A percentile compares a stretch with the other conserved stretches of the same genome.
These are phyloP conservation scores for Arthrobotrys sphaeroides DNA, from an alignment of 2,329 filamentous ascomycete species.

Conservation along the genomic window DNA sequence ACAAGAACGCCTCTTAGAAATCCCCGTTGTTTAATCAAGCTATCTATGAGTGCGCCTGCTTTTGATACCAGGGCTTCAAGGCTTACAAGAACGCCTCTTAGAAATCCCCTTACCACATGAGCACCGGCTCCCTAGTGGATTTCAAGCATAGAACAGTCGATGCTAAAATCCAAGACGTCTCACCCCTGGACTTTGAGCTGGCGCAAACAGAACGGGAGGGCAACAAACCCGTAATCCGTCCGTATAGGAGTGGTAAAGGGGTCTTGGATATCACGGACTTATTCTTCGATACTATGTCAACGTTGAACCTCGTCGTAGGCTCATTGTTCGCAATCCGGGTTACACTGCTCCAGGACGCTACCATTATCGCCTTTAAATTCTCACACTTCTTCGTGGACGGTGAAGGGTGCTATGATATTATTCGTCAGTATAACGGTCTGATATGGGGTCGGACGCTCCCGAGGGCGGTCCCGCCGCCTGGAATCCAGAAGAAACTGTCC, in stretches of 20 bases:
- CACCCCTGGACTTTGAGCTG: conserved; percentile 21
- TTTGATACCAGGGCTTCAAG: neutral
- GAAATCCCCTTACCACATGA: conserved; percentile 29
- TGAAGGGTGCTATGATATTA: conserved; percentile 25
- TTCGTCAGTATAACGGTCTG: conserved; percentile 15
- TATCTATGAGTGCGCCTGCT: neutral
- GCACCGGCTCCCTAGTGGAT: conserved; percentile 19
- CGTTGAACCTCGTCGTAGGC: conserved; percentile 16
- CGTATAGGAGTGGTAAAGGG: conserved; percentile 4
- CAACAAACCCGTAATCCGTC: conserved; percentile 9
- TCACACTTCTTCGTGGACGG: conserved; percentile 37
- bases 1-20: neutral
- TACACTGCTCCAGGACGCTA: conserved; percentile 28
- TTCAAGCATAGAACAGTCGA: conserved; percentile 21
- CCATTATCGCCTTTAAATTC: conserved; percentile 37
- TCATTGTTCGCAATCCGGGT: conserved; percentile 35
- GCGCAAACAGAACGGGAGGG: conserved; percentile 4
- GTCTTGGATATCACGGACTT: conserved; percentile 1
- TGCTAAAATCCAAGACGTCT: conserved; percentile 1
- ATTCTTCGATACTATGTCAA: conserved; percentile 12
- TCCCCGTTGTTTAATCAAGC: no score
- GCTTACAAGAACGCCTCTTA: neutral
- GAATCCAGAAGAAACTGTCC: conserved; percentile 19
- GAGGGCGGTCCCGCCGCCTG: conserved; percentile 20
- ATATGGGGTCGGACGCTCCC: conserved; percentile 8